A percentile compares a stretch with the other conserved stretches of the same genome.
These are phyloP conservation scores for Bryum argenteum DNA, from an alignment of 225 moss, liverwort and hornwort species.

Conservation along the genomic window DNA sequence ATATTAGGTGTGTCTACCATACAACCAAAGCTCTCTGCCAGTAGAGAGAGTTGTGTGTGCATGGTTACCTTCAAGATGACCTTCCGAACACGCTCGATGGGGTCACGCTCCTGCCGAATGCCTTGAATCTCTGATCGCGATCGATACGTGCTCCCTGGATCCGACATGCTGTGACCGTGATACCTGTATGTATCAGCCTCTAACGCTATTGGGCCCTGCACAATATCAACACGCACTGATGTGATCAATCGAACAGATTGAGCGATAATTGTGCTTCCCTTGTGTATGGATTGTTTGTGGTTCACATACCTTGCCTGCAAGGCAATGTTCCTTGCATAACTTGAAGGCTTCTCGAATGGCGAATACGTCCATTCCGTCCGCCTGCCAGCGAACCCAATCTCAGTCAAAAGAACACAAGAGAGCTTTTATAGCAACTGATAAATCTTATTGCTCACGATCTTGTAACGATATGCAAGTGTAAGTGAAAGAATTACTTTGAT, in stretches of 20 bases:
- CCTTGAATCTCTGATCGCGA: conserved; percentile 82
- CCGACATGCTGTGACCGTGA: conserved; percentile 99
- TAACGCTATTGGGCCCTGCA: conserved; percentile 90
- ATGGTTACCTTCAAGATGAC: conserved; percentile 64
- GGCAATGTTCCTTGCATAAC: conserved; percentile 82
- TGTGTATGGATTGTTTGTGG: not conserved
- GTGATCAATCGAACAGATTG: not conserved
- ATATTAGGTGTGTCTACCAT: too few relatives aligned
- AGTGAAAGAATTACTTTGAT: conserved; percentile 62
- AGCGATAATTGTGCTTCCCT: too few relatives aligned
- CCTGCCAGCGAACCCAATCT: conserved; percentile 33
- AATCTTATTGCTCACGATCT: not conserved
- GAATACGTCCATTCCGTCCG: conserved; percentile 96
- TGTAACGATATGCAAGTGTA: not conserved
- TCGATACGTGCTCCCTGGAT: conserved; percentile 94
- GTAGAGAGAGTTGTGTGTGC: too few relatives aligned
- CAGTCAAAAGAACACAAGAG: not conserved
- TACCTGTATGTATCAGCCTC: conserved; percentile 97
- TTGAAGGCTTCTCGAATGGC: conserved; percentile 76
- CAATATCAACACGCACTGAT: not conserved
- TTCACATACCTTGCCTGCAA: conserved; percentile 83
- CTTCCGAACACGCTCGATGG: conserved; percentile 83
- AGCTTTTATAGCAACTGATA: too few relatives aligned
- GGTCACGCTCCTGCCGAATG: conserved; percentile 80
- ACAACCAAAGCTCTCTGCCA: too few relatives aligned